Conservation (phyloP, 108 stramenopile genomes). For the Nitzschia sp. region DNA sequence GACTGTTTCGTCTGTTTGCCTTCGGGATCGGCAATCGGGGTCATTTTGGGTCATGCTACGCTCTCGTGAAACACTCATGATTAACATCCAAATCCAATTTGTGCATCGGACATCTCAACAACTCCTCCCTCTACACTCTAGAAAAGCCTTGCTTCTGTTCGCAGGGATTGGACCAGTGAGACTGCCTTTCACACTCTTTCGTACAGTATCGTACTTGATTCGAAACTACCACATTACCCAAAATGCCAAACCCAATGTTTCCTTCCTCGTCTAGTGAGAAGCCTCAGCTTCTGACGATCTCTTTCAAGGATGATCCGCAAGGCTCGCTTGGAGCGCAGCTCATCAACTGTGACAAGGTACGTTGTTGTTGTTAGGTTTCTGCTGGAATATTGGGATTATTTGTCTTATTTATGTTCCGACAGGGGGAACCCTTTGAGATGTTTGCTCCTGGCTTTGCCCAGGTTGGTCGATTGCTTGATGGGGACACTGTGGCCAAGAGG, state of each 20-base stretch:
- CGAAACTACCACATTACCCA: no score
- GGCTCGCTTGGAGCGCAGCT: slow-evolving; percentile 67
- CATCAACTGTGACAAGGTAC: slow-evolving; percentile 66
- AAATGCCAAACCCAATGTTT: slow-evolving; percentile 51
- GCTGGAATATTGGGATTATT: neutral
- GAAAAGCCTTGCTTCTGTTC: no score
- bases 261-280: slow-evolving; percentile 54
- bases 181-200: neutral
- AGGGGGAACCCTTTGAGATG: slow-evolving; percentile 71
- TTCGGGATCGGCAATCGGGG: no score
- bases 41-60: no score
- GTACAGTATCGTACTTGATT: neutral
- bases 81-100: no score
- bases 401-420: neutral
- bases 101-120: no score
- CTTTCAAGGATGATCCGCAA: slow-evolving; percentile 65
- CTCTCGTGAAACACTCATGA: neutral
- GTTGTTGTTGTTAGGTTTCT: neutral
- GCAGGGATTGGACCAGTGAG: no score
- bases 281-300: slow-evolving; percentile 59
- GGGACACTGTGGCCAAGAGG: slow-evolving; percentile 63
- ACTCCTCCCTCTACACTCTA: no score
- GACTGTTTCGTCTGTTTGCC: neutral
- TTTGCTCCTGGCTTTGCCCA: slow-evolving; percentile 70
- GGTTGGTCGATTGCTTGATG: slow-evolving; percentile 51